Conservation (phyloP, 2,329 filamentous ascomycete species). For the Berkeleyomyces rouxiae region DNA sequence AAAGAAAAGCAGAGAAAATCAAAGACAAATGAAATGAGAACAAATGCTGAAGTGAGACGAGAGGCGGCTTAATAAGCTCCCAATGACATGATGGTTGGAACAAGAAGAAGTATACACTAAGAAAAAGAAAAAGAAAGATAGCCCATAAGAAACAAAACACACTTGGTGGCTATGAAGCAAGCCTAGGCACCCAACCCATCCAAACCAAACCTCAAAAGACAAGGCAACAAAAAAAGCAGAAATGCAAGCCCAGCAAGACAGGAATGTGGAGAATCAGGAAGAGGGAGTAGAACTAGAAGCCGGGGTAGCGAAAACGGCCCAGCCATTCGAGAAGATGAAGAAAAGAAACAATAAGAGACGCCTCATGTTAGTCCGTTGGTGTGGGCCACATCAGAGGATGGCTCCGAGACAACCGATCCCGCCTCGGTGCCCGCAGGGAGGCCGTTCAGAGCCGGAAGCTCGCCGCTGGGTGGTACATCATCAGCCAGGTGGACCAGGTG, state of each 20-base stretch:
- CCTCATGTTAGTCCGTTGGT: background rate
- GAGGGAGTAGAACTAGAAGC: too few species aligned
- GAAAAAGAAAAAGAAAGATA: conserved; percentile 15
- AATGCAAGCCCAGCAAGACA: conserved; percentile 8
- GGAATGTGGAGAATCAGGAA: background rate
- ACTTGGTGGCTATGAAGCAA: background rate
- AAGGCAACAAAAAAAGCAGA: conserved; percentile 3
- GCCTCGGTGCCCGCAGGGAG: background rate
- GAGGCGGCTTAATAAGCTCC: conserved; percentile 9
- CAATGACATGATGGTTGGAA: conserved; percentile 1
- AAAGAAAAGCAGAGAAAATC: background rate
- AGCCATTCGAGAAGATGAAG: too few species aligned
- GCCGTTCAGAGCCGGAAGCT: background rate
- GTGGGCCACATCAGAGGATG: background rate
- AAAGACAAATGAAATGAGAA: background rate
- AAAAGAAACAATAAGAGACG: background rate
- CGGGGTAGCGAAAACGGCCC: too few species aligned
- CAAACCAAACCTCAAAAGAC: background rate
- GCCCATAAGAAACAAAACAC: background rate
- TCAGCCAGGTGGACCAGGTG: conserved; percentile 28
- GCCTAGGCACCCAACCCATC: background rate
- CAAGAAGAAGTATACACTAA: conserved; percentile 2
- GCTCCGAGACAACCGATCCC: background rate
- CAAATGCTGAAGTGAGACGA: background rate
- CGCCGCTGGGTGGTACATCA: background rate